phyloP scores from a whole-genome alignment of 177 flowering plant species.

The Vitis hybrid region DNA sequence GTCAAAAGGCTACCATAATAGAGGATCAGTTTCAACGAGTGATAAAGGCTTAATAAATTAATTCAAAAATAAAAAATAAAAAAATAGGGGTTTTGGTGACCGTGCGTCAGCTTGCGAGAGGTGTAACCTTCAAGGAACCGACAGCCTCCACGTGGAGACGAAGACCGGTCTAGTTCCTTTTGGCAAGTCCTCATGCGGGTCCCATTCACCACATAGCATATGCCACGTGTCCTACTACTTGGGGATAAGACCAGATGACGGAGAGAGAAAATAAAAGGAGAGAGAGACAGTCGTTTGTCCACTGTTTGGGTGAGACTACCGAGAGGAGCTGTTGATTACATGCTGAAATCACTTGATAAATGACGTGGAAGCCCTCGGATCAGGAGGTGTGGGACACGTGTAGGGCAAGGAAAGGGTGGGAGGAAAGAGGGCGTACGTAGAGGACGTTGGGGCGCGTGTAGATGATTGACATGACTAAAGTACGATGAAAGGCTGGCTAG shows the following conservation, averaged over 20 bases:
- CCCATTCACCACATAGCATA: slow-evolving; percentile 12
- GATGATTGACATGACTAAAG: slow-evolving; percentile 41
- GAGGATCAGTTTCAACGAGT: no score
- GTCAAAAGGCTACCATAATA: neutral
- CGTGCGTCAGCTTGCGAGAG: slow-evolving; percentile 16
- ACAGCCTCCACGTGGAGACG: slow-evolving; percentile 27
- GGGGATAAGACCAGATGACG: neutral
- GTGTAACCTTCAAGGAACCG: slow-evolving; percentile 15
- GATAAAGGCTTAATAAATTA: no score
- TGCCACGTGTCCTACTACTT: slow-evolving; percentile 18
- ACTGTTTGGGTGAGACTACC: no score
- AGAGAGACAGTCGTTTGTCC: no score
- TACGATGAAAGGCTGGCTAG: slow-evolving; percentile 44
- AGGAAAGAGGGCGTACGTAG: neutral
- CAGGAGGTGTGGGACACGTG: neutral
- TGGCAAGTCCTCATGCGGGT: slow-evolving; percentile 28
- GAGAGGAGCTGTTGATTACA: no score
- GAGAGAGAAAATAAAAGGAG: no score
- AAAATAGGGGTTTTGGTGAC: neutral
- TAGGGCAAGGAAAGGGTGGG: neutral
- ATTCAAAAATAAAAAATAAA: no score
- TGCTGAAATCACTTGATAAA: no score
- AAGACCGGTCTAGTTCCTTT: slow-evolving; percentile 41
- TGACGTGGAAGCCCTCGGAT: no score
- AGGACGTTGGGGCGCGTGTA: slow-evolving; percentile 15